Evolutionary conservation across 2,329 filamentous ascomycete species (phyloP).

Genomic region (Cadophora gregata): DNA sequence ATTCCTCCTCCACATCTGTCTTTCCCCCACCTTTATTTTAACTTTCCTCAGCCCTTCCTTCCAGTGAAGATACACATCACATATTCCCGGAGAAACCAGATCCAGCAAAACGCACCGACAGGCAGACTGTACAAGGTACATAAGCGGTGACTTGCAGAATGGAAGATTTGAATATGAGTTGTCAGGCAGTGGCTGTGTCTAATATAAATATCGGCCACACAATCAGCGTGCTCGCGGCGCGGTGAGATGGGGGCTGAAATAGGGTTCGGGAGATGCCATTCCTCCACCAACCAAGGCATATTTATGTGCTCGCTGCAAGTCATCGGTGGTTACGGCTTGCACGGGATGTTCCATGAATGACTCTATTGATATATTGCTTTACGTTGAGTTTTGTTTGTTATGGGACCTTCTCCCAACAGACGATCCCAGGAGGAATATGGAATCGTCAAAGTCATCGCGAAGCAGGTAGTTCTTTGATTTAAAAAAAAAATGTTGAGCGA

Average conservation of each 20-base stretch:
- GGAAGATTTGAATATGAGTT: not conserved
- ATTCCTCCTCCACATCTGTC: not conserved
- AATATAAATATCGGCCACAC: constrained; percentile 3
- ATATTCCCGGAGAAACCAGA: not conserved
- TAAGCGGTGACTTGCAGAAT: not conserved
- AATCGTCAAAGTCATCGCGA: no score
- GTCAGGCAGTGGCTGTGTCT: not conserved
- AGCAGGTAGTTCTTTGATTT: no score
- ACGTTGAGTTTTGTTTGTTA: no score
- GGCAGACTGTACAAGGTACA: not conserved
- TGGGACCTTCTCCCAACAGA: no score
- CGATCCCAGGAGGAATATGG: no score
- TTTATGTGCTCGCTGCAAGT: not conserved
- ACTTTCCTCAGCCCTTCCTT: not conserved
- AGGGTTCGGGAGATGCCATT: not conserved
- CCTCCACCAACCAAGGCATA: no score
- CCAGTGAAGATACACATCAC: not conserved
- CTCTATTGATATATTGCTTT: no score
- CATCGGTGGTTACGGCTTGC: not conserved
- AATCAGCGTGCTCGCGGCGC: not conserved
- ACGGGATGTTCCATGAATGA: not conserved
- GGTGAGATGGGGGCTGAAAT: constrained; percentile 2
- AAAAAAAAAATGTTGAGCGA: no score
- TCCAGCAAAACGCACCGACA: constrained; percentile 2
- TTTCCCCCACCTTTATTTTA: not conserved